Base-by-base conservation (phyloP, 331 rosid genomes). In the Spiraea crenata region DNA sequence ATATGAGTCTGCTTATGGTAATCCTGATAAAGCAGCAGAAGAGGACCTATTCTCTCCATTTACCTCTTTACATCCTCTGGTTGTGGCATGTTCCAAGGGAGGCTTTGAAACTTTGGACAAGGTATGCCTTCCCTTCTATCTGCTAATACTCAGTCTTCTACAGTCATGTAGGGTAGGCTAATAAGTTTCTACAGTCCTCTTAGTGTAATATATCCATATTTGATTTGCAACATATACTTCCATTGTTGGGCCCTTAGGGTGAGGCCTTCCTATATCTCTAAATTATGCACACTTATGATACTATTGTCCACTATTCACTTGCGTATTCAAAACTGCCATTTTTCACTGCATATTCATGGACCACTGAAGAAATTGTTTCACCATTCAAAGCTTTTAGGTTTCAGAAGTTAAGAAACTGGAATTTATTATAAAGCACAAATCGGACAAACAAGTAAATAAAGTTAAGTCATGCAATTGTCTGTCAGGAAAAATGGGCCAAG, bases 101-200 rank as follows among this genome's bases (percentile, higher is more conserved):
- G 98, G 99, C 69, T 95, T 89, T 76, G 99, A 89, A 84, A 91
- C 92, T 72, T 83, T 95, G 78, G 99, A 95, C 77, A 45, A 83
- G 16, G 99, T 95, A 87, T 56, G 87, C 85, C 71, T 71, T 80
- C 74, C 72, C 76, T 76, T 76, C 66, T 45, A 45, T 78, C 76
- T 61, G 65, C 80, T 40, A 40, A 34, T 10, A 19, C 68, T 4
- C 2, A 19, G 51, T 63, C 19, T 42, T 48, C 9, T 41, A 1
- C 2, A n/a, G 19, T 42, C 42, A 17, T 41, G 67, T 17, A 41
- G 50, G 19, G 10, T 40, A 31, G 62, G 38, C 41, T 57, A 14
- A 5, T 41, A 20, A 39, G 34, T 17, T 9, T 19, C 40, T 34
- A 63, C 51, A 49, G 4, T 17, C 46, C 46, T 63, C 51, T 17